Conservation (phyloP, 352 stramenopile genomes). For the Pythium scleroteichum region DNA sequence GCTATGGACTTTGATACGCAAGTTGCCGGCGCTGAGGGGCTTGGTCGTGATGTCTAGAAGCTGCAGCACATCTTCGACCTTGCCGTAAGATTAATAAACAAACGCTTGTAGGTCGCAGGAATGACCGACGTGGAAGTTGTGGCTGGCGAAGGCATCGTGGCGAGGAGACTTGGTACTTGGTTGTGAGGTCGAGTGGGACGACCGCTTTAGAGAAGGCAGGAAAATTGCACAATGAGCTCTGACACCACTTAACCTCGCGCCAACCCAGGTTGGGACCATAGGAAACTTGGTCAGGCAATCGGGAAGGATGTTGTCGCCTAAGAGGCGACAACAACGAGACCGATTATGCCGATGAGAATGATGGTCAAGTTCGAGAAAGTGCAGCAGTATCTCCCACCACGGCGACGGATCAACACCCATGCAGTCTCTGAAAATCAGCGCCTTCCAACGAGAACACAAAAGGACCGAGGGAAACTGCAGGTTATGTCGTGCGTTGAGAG, state of each 20-base stretch:
- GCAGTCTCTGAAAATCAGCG: no score
- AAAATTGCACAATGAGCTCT: constrained; percentile 8
- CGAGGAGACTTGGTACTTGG: not conserved
- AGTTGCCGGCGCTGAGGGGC: constrained; percentile 3
- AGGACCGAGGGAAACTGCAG: no score
- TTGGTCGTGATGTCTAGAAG: constrained; percentile 8
- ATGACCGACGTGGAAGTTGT: not conserved
- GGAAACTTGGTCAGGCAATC: not conserved
- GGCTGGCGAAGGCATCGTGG: not conserved
- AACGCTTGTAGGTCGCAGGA: constrained; percentile 11
- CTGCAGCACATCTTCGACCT: constrained; percentile 16
- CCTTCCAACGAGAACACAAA: no score
- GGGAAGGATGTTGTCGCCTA: not conserved
- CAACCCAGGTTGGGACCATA: no score
- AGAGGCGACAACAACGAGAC: not conserved
- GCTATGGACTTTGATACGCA: constrained; percentile 21
- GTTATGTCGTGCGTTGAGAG: no score
- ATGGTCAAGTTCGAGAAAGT: not conserved
- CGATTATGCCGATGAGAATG: not conserved
- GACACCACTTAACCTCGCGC: no score
- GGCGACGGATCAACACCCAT: no score
- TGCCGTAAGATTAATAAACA: constrained; percentile 15
- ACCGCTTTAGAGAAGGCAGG: not conserved
- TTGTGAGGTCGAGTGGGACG: no score
- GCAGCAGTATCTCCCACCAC: no score